Base-by-base conservation (phyloP, 1,139 yeast species). In the Debaryomyces singareniensis region DNA sequence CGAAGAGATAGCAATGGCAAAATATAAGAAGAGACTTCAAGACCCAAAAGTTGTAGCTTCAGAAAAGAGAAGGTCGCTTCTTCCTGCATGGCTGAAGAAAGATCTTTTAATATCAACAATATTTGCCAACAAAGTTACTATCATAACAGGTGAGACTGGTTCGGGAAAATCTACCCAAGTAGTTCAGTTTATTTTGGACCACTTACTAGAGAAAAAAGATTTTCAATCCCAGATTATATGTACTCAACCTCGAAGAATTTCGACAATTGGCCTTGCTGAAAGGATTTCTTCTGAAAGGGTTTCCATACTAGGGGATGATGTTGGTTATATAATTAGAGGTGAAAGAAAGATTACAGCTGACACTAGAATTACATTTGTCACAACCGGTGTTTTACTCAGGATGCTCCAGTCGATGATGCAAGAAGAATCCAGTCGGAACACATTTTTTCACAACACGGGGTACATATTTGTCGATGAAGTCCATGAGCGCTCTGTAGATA, bases 71-170 rank as follows among this genome's bases (percentile, higher is more conserved):
- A 68, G 97, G 40, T 42, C 67, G 10, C 50, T 51, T 3, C 58
- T 91, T 20, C 97, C 98, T 0, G 97, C 97, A 0, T 89, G 95
- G 95, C 52, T 61, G 9, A 81, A 80, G 48, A 67, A 62, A 30
- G 58, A 70, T 0, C 63, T 68, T 4, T 66, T 91, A 27, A 65
- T 84, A 2, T 48, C 71, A 0, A 53, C 76, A 3, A 74, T 91
- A 4, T 61, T 68, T 23, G 40, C 61, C 1, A 73, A 82, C 44
- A 75, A 75, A 39, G 82, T 86, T 3, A 76, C 85, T 3, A 58
- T 91, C 24, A 72, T 91, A 22, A 91, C 97, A 1, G 98, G 97
- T 51, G 98, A 91, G 53, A 91, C 98, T 0, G 98, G 98, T 43
- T 86, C 96, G 0, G 96, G 96, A 41, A 87, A 87, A 49, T 84